phyloP scores from a whole-genome alignment of 768 basidiomycete species.

The Pulveroboletus sp. region DNA sequence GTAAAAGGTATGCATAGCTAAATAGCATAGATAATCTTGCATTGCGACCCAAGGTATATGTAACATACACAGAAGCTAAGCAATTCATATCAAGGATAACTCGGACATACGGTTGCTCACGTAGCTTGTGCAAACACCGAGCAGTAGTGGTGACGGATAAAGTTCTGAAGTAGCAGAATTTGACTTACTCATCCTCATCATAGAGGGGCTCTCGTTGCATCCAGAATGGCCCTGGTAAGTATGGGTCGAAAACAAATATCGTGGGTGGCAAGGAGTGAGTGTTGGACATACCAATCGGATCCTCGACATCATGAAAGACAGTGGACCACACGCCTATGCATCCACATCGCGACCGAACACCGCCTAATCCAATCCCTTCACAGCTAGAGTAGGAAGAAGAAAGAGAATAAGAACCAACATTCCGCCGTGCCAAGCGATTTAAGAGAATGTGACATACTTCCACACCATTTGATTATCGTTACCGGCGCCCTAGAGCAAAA shows the following conservation, averaged over 20 bases:
- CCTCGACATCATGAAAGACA: constrained; percentile 41
- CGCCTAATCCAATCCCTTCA: constrained; percentile 62
- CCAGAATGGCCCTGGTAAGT: constrained; percentile 27
- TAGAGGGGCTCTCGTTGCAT: constrained; percentile 22
- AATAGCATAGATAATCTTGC: no score
- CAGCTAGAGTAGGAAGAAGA: constrained; percentile 37
- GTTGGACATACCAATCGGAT: constrained; percentile 42
- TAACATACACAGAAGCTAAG: no score
- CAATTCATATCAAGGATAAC: no score
- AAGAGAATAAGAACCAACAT: background rate
- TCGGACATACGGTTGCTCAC: background rate
- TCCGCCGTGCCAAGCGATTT: background rate
- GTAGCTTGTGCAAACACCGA: background rate
- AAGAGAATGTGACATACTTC: constrained; percentile 39
- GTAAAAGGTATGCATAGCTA: no score
- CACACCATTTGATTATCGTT: constrained; percentile 53
- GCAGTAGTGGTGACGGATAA: background rate
- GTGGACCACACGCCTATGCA: constrained; percentile 56
- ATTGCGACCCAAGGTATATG: no score
- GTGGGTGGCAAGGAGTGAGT: background rate
- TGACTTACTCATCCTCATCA: constrained; percentile 22
- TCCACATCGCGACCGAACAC: constrained; percentile 56
- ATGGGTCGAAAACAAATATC: background rate
- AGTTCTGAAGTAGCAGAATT: background rate
- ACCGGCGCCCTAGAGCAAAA: constrained; percentile 42